Conservation (phyloP, 192 early-diverging fungal species). For the Borealophlyctis nickersoniae region DNA sequence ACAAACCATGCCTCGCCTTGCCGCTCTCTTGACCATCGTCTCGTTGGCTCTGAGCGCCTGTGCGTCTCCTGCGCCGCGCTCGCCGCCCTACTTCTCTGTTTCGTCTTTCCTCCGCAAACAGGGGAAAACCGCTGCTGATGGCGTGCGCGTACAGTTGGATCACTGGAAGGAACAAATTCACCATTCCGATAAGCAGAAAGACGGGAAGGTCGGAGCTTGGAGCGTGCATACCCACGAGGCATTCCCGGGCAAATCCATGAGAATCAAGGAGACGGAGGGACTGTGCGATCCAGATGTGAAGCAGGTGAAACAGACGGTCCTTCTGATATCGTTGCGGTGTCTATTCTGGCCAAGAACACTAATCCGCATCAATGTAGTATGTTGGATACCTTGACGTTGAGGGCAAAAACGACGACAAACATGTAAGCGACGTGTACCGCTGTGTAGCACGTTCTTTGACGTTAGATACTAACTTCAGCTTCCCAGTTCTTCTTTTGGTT, state of each 20-base stretch:
- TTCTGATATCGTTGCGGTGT: not conserved
- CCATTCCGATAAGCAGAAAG: too few relatives aligned
- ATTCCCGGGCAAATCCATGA: constrained; percentile 31
- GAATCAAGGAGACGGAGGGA: constrained; percentile 35
- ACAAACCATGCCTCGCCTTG: too few relatives aligned
- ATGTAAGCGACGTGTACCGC: constrained; percentile 10
- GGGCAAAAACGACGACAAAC: constrained; percentile 33
- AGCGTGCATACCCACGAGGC: constrained; percentile 25
- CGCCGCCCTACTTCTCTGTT: too few relatives aligned
- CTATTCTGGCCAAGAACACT: not conserved
- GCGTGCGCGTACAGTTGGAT: too few relatives aligned
- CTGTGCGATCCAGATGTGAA: constrained; percentile 86
- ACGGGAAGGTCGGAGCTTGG: constrained; percentile 28
- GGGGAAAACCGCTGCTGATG: too few relatives aligned
- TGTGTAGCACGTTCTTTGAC: not conserved
- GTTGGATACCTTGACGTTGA: constrained; percentile 51
- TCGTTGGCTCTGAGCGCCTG: too few relatives aligned
- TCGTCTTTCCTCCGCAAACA: too few relatives aligned
- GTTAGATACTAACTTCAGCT: not conserved
- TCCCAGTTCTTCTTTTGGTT: constrained; percentile 97
- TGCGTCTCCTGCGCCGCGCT: too few relatives aligned
- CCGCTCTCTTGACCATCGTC: too few relatives aligned
- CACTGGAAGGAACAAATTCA: too few relatives aligned
- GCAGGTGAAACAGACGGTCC: constrained; percentile 52
- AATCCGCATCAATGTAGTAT: constrained; percentile 17